These are phyloP conservation scores for Trichosanthes cucumerina DNA, from an alignment of 306 rosid species.

Conservation along the genomic window DNA sequence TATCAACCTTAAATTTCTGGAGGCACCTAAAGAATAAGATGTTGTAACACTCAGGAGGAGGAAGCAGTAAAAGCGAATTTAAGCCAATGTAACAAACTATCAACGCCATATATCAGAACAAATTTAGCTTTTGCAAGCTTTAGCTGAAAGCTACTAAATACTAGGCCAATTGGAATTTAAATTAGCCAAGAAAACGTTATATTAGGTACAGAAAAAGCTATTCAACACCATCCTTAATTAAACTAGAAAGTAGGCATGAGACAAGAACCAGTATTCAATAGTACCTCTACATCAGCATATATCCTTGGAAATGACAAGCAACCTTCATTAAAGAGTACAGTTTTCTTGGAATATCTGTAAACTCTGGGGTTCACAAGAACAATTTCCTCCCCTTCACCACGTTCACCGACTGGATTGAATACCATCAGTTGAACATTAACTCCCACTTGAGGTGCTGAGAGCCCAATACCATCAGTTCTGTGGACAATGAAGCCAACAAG, in stretches of 20 bases:
- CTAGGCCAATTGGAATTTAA: background rate
- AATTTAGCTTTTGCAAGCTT: background rate
- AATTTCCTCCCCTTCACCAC: slow-evolving; percentile 85
- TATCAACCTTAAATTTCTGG: background rate
- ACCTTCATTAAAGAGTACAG: slow-evolving; percentile 51
- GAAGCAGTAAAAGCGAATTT: background rate
- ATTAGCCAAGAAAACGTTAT: background rate
- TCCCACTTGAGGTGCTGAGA: slow-evolving; percentile 95
- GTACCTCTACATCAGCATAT: slow-evolving; percentile 62
- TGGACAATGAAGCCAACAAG: slow-evolving; percentile 37
- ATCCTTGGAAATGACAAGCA: slow-evolving; percentile 83
- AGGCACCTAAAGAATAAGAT: background rate
- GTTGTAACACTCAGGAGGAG: background rate
- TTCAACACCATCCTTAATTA: background rate
- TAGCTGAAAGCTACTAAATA: background rate
- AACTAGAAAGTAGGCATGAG: background rate
- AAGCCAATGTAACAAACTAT: background rate
- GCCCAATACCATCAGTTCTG: slow-evolving; percentile 98
- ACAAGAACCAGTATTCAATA: background rate
- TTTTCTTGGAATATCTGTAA: slow-evolving; percentile 59
- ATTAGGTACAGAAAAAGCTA: background rate
- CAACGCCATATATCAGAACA: background rate
- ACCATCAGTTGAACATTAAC: slow-evolving; percentile 87
- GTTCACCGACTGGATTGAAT: slow-evolving; percentile 76
- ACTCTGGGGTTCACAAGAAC: slow-evolving; percentile 89